Evolutionary conservation across 768 basidiomycete genomes (phyloP).

Genomic region (Leucosporidium yakuticum): DNA sequence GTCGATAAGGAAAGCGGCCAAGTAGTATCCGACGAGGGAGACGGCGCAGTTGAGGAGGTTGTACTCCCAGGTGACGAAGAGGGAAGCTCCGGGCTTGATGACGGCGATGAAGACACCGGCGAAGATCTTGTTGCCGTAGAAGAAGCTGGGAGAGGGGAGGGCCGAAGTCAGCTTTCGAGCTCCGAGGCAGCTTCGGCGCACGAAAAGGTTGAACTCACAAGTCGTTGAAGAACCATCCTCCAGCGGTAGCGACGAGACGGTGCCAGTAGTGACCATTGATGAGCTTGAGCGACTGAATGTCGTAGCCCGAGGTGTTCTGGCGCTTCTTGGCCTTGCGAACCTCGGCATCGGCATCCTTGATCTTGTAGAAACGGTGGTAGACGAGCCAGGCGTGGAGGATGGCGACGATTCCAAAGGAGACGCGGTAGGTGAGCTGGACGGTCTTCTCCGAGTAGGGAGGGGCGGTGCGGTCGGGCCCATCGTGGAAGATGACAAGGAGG

Average conservation of each 20-base stretch:
- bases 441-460: conserved; percentile 39
- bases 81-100: conserved; percentile 42
- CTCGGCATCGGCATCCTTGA: conserved; percentile 35
- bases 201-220: conserved; percentile 40
- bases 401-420: conserved; percentile 47
- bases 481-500: conserved; percentile 46
- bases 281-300: conserved; percentile 44
- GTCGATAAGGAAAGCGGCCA: conserved; percentile 46
- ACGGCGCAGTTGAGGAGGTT: conserved; percentile 47
- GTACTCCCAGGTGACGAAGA: conserved; percentile 47
- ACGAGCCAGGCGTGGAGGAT: conserved; percentile 47
- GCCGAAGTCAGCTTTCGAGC: background rate
- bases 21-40: conserved; percentile 46
- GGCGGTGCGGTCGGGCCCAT: conserved; percentile 37
- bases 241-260: conserved; percentile 41
- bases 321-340: conserved; percentile 42
- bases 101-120: conserved; percentile 45
- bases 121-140: conserved; percentile 46
- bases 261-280: conserved; percentile 44
- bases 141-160: conserved; percentile 10
- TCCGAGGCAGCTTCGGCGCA: background rate
- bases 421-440: conserved; percentile 47
- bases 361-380: conserved; percentile 45
- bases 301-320: conserved; percentile 46
- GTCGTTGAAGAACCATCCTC: conserved; percentile 46